These are phyloP conservation scores for Hypoxylon trugodes DNA, from an alignment of 495 filamentous ascomycete species.

Conservation along the genomic window DNA sequence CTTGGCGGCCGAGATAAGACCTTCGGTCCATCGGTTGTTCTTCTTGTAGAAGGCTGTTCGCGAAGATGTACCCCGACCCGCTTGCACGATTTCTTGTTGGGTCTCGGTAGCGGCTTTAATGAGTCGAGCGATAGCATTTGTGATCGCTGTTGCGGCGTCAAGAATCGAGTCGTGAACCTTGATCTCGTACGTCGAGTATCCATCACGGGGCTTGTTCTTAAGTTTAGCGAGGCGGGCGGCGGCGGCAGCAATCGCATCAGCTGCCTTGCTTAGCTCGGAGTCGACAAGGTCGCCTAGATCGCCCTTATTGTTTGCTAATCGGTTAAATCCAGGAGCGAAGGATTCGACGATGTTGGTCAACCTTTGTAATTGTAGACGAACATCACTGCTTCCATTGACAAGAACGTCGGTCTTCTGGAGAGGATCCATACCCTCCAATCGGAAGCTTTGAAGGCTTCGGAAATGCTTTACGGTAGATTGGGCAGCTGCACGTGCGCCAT, in stretches of 20 bases:
- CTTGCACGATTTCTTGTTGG: conserved; percentile 97
- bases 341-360: conserved; percentile 91
- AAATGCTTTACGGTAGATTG: conserved; percentile 94
- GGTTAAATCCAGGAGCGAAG: conserved; percentile 84
- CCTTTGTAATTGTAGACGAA: conserved; percentile 87
- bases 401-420: conserved; percentile 93
- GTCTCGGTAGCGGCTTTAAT: conserved; percentile 95
- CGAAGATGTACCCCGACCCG: conserved; percentile 87
- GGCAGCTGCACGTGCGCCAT: conserved; percentile 83
- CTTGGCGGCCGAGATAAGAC: conserved; percentile 95
- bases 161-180: conserved; percentile 94
- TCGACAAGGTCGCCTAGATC: conserved; percentile 96
- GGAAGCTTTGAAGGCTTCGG: conserved; percentile 91
- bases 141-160: conserved; percentile 92
- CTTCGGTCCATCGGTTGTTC: conserved; percentile 96
- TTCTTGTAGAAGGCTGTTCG: conserved; percentile 99
- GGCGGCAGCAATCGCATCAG: conserved; percentile 92
- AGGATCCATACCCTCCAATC: conserved; percentile 85
- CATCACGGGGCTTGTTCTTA: conserved; percentile 90
- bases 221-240: conserved; percentile 87
- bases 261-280: conserved; percentile 89
- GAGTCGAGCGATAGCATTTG: conserved; percentile 92
- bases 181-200: conserved; percentile 96
- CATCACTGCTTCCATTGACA: conserved; percentile 94
- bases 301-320: conserved; percentile 76